These are phyloP conservation scores for Diaporthe australafricana DNA, from an alignment of 2,329 filamentous ascomycete species.

Conservation along the genomic window DNA sequence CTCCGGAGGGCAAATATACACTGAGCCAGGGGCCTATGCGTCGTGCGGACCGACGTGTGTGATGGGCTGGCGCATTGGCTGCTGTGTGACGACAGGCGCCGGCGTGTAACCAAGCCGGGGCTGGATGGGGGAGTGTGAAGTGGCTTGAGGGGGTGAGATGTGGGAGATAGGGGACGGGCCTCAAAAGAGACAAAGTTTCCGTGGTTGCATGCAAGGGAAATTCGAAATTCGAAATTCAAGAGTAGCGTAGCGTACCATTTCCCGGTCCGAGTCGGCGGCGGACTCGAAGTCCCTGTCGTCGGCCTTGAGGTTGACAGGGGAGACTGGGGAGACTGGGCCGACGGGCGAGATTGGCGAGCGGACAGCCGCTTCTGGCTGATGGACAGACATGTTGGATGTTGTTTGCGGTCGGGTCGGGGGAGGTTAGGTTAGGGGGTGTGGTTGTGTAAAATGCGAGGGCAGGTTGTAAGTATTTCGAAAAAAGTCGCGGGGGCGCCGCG, in stretches of 20 bases:
- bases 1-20: background rate
- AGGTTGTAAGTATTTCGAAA: constrained; percentile 16
- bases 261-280: constrained; percentile 51
- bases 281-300: constrained; percentile 39
- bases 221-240: constrained; percentile 26
- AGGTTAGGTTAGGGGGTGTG: background rate
- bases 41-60: background rate
- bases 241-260: constrained; percentile 48
- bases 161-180: constrained; percentile 11
- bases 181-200: constrained; percentile 21
- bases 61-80: constrained; percentile 21
- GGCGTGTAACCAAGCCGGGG: constrained; percentile 34
- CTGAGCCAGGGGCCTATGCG: constrained; percentile 11
- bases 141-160: constrained; percentile 4
- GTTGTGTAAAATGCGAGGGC: background rate
- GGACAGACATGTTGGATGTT: constrained; percentile 44
- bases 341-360: constrained; percentile 36
- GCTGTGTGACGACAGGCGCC: constrained; percentile 30
- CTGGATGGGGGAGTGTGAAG: constrained; percentile 9
- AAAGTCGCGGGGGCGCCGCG: constrained; percentile 27
- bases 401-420: constrained; percentile 3
- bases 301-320: constrained; percentile 38
- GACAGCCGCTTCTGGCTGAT: constrained; percentile 44
- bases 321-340: constrained; percentile 33
- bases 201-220: constrained; percentile 26